A percentile compares a stretch with the other conserved stretches of the same genome.
These are phyloP conservation scores for Paxillus ammoniavirescens DNA, from an alignment of 768 basidiomycete genomes.

Conservation along the genomic window DNA sequence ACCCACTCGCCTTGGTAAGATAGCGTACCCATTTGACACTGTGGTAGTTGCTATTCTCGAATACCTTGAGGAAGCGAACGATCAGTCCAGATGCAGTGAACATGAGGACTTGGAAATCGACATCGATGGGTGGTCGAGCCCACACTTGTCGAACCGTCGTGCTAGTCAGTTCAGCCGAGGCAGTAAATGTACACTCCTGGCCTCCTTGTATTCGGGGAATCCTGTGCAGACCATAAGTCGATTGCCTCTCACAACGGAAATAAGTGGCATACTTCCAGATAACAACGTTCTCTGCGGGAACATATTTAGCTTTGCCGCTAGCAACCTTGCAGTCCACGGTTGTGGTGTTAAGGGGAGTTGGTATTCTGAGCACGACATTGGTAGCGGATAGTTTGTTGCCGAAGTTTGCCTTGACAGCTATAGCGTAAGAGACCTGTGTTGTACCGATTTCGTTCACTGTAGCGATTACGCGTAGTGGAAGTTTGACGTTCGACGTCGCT, in stretches of 20 bases:
- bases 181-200: constrained; percentile 84
- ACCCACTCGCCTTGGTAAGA: constrained; percentile 89
- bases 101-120: constrained; percentile 99
- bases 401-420: constrained; percentile 88
- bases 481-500: constrained; percentile 92
- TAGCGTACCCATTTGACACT: constrained; percentile 97
- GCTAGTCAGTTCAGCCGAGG: constrained; percentile 76
- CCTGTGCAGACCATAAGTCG: constrained; percentile 42
- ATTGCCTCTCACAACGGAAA: constrained; percentile 3
- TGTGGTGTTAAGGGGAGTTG: constrained; percentile 94
- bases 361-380: constrained; percentile 89
- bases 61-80: constrained; percentile 96
- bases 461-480: constrained; percentile 86
- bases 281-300: constrained; percentile 92
- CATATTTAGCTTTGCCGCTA: constrained; percentile 95
- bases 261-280: constrained; percentile 86
- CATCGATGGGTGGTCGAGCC: constrained; percentile 96
- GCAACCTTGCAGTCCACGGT: constrained; percentile 89
- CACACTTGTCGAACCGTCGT: constrained; percentile 94
- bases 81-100: constrained; percentile 95
- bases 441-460: constrained; percentile 94
- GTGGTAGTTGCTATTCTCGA: constrained; percentile 93
- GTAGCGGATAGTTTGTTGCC: constrained; percentile 90
- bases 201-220: constrained; percentile 91
- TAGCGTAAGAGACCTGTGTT: constrained; percentile 84